phyloP scores from a whole-genome alignment of 106 monocot genomes.

The Agapanthus africanus region DNA sequence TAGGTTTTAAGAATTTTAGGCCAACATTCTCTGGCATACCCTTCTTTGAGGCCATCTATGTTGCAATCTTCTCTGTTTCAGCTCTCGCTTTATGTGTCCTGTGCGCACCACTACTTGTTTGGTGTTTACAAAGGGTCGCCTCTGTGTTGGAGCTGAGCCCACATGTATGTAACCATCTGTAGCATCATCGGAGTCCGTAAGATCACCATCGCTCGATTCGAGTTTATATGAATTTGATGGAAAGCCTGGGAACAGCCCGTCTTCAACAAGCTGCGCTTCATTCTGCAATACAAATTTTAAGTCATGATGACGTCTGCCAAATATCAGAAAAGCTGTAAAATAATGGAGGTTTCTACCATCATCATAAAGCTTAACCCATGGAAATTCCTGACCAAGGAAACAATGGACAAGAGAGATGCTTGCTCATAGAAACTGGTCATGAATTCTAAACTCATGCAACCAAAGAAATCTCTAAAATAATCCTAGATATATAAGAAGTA shows the following conservation, averaged over 20 bases:
- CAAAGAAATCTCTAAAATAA: no score
- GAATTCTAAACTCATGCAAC: no score
- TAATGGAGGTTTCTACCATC: not conserved
- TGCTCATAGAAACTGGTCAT: no score
- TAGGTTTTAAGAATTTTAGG: no score
- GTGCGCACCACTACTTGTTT: conserved; percentile 37
- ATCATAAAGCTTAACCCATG: no score
- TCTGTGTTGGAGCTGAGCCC: conserved; percentile 24
- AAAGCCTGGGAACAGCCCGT: conserved; percentile 55
- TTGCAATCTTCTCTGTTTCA: conserved; percentile 41
- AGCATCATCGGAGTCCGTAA: conserved; percentile 80
- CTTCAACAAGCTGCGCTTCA: conserved; percentile 90
- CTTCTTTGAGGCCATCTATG: conserved; percentile 58
- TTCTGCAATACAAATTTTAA: conserved; percentile 35
- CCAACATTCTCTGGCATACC: conserved; percentile 51
- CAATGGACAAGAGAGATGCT: no score
- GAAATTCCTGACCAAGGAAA: no score
- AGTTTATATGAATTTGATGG: conserved; percentile 37
- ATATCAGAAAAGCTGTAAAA: not conserved
- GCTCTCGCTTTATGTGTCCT: conserved; percentile 44
- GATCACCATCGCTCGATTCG: conserved; percentile 81
- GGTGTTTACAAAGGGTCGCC: conserved; percentile 19
- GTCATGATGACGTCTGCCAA: not conserved
- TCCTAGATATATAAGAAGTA: no score
- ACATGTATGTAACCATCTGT: conserved; percentile 30